Evolutionary conservation across 345 rosid species (phyloP).

Genomic region (Corchorus olitorius): DNA sequence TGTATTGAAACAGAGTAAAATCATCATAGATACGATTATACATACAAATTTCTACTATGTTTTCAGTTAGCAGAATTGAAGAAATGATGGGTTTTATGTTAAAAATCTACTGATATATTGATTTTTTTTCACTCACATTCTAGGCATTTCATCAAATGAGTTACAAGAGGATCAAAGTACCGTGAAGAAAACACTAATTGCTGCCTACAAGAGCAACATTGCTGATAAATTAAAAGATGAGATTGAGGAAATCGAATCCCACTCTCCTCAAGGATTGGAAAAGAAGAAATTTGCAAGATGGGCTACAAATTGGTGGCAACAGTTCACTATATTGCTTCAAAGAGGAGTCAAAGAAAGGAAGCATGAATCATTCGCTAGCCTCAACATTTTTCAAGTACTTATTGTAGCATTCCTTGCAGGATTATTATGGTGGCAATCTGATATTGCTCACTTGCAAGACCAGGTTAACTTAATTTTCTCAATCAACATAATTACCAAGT

Average conservation of each 20-base stretch:
- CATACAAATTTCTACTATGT: too few relatives aligned
- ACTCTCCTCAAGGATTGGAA: slow-evolving; percentile 2
- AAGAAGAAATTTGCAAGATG: slow-evolving; percentile 29
- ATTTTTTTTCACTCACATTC: not conserved
- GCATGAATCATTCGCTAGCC: slow-evolving; percentile 40
- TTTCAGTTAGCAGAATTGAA: too few relatives aligned
- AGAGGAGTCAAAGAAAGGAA: slow-evolving; percentile 59
- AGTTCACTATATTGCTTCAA: slow-evolving; percentile 39
- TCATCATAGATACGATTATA: too few relatives aligned
- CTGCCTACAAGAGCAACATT: slow-evolving; percentile 41
- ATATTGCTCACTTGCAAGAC: slow-evolving; percentile 54
- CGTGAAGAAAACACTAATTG: slow-evolving; percentile 39
- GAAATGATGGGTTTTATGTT: too few relatives aligned
- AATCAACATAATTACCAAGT: too few relatives aligned
- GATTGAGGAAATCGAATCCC: slow-evolving; percentile 3
- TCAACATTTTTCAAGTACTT: slow-evolving; percentile 44
- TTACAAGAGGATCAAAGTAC: slow-evolving; percentile 19
- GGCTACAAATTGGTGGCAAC: slow-evolving; percentile 66
- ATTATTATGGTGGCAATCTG: slow-evolving; percentile 55
- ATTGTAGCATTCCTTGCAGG: slow-evolving; percentile 38
- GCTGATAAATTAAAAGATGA: slow-evolving; percentile 33
- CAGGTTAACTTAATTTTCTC: slow-evolving; percentile 39
- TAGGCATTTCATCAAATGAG: slow-evolving; percentile 39
- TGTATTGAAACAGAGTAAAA: not conserved
- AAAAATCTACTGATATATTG: too few relatives aligned